Conservation (phyloP, 2,329 filamentous ascomycete species). For the Fusarium sp. region DNA sequence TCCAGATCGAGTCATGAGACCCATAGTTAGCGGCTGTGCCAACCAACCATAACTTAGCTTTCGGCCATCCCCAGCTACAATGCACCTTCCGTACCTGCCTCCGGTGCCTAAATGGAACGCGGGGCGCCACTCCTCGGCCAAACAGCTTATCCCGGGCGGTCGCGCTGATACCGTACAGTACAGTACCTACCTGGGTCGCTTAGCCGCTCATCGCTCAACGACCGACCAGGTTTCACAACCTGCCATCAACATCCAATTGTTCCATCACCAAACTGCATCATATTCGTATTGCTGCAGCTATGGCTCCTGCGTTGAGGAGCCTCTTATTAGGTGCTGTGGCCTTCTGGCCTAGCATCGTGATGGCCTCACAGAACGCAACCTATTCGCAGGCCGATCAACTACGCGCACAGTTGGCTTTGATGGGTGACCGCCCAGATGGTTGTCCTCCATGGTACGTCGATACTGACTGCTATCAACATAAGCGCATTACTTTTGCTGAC, state of each 20-base stretch:
- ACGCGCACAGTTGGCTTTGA: slow-evolving; percentile 74
- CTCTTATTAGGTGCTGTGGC: slow-evolving; percentile 55
- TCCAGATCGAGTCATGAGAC: slow-evolving; percentile 25
- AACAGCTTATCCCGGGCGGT: slow-evolving; percentile 43
- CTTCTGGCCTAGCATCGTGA: slow-evolving; percentile 54
- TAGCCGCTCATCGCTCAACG: slow-evolving; percentile 16
- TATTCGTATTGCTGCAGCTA: slow-evolving; percentile 47
- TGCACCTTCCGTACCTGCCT: slow-evolving; percentile 36
- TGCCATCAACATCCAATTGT: slow-evolving; percentile 27
- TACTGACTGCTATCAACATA: background rate
- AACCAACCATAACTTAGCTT: slow-evolving; percentile 17
- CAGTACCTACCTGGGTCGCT: background rate
- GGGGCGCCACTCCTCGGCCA: slow-evolving; percentile 44
- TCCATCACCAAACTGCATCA: slow-evolving; percentile 34
- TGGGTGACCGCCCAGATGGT: slow-evolving; percentile 78
- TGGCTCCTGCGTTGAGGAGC: slow-evolving; percentile 55
- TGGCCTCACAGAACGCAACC: slow-evolving; percentile 62
- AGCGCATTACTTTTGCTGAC: slow-evolving; percentile 2
- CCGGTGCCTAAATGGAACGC: slow-evolving; percentile 37
- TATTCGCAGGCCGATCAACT: slow-evolving; percentile 70
- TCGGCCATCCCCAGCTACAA: background rate
- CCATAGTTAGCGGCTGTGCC: slow-evolving; percentile 33
- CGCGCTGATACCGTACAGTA: slow-evolving; percentile 24
- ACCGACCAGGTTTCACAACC: slow-evolving; percentile 26
- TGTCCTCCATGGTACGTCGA: slow-evolving; percentile 77